Conservation (phyloP, 192 early-diverging fungal species). For the Chytriomyces sp. region DNA sequence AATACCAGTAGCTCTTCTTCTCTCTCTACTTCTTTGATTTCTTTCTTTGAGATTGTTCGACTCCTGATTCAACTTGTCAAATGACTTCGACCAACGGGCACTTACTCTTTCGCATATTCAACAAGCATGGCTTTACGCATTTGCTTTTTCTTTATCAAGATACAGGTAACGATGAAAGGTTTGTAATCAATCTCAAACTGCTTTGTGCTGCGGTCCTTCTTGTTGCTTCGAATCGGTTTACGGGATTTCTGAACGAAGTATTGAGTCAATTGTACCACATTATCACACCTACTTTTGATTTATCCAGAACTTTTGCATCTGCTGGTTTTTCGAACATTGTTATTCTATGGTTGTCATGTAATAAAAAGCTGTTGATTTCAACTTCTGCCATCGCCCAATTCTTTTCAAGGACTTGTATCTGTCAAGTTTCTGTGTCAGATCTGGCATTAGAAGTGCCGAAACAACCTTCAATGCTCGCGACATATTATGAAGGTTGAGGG, state of each 20-base stretch:
- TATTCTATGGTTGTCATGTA: slow-evolving; percentile 41
- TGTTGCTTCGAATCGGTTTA: not conserved
- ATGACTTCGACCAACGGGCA: not conserved
- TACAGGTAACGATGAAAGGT: slow-evolving; percentile 36
- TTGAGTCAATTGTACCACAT: not conserved
- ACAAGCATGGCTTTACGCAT: slow-evolving; percentile 50
- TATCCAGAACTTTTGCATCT: slow-evolving; percentile 30
- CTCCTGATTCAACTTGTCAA: not conserved
- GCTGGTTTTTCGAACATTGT: slow-evolving; percentile 42
- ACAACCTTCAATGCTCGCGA: slow-evolving; percentile 42
- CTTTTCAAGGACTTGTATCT: slow-evolving; percentile 53
- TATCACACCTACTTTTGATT: slow-evolving; percentile 15
- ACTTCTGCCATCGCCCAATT: slow-evolving; percentile 47
- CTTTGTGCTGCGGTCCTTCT: slow-evolving; percentile 26
- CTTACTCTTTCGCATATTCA: slow-evolving; percentile 50
- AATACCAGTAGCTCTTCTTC: slow-evolving; percentile 28
- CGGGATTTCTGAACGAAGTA: slow-evolving; percentile 7
- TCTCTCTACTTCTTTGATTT: slow-evolving; percentile 32
- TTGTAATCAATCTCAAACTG: slow-evolving; percentile 47
- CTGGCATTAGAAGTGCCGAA: not conserved
- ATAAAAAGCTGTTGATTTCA: slow-evolving; percentile 42
- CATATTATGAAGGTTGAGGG: slow-evolving; percentile 30
- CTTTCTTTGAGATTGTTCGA: slow-evolving; percentile 27
- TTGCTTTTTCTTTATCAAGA: slow-evolving; percentile 47
- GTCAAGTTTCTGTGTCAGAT: not conserved